phyloP scores from a whole-genome alignment of 768 basidiomycete genomes.

The Sporobolomyces roseus region DNA sequence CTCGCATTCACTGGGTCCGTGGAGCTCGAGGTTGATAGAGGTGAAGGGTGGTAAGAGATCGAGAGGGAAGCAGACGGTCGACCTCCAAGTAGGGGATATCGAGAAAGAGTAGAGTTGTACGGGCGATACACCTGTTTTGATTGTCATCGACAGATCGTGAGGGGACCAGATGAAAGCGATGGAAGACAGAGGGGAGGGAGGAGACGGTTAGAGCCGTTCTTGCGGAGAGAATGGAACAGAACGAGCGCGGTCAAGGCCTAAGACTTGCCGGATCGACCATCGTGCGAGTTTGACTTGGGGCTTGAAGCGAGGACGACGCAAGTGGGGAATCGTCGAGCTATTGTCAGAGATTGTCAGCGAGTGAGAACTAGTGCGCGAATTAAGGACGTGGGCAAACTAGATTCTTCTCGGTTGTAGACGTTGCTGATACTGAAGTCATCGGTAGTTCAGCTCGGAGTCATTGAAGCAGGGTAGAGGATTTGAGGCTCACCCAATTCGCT shows the following conservation, averaged over 20 bases:
- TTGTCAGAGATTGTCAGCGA: too few relatives aligned
- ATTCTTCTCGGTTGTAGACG: too few relatives aligned
- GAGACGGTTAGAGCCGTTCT: background rate
- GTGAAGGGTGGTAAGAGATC: background rate
- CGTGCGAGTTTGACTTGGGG: background rate
- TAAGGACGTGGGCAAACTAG: too few relatives aligned
- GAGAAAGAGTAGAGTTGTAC: constrained; percentile 24
- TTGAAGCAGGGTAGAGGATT: too few relatives aligned
- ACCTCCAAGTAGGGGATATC: constrained; percentile 20
- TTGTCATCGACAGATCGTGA: too few relatives aligned
- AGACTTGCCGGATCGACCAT: constrained; percentile 29
- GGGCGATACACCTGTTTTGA: constrained; percentile 31
- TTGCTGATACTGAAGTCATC: too few relatives aligned
- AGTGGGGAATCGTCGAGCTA: too few relatives aligned
- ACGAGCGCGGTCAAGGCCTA: background rate
- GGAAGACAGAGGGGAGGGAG: background rate
- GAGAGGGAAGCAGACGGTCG: background rate
- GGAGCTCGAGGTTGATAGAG: background rate
- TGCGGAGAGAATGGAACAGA: background rate
- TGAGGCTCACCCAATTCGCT: background rate
- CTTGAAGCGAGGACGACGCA: background rate
- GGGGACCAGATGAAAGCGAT: background rate
- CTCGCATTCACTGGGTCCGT: too few relatives aligned
- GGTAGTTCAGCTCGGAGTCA: too few relatives aligned
- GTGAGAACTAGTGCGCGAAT: too few relatives aligned